A percentile compares a stretch with the other conserved stretches of the same genome.
These are phyloP conservation scores for Xerocomellus amylosporus DNA, from an alignment of 768 basidiomycete genomes.

Conservation along the genomic window DNA sequence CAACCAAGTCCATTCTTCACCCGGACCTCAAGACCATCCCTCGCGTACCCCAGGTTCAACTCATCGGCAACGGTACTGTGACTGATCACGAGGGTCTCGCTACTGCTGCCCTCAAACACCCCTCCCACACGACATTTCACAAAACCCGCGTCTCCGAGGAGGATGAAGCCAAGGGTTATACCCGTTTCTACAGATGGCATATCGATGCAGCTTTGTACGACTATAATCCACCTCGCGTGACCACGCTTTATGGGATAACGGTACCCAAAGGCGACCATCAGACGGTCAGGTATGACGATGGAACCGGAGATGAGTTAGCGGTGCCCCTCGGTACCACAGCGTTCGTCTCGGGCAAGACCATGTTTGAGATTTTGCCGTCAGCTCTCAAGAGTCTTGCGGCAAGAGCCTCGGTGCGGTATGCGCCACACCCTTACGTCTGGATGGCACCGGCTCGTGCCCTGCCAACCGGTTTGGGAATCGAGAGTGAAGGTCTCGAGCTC, in stretches of 20 bases:
- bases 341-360: conserved; percentile 75
- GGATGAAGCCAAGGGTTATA: conserved; percentile 73
- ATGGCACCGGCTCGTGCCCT: conserved; percentile 75
- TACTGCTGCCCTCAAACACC: conserved; percentile 79
- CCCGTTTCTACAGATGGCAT: conserved; percentile 92
- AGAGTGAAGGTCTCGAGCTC: conserved; percentile 72
- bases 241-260: conserved; percentile 75
- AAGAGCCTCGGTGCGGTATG: conserved; percentile 69
- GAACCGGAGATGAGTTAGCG: conserved; percentile 75
- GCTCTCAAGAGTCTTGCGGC: conserved; percentile 80
- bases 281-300: conserved; percentile 77
- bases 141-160: conserved; percentile 70
- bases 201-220: conserved; percentile 87
- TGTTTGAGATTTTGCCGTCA: conserved; percentile 75
- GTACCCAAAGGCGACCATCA: conserved; percentile 69
- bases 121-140: conserved; percentile 84
- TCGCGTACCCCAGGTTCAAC: conserved; percentile 83
- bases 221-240: conserved; percentile 75
- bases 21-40: conserved; percentile 92
- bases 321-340: conserved; percentile 89
- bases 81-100: conserved; percentile 79
- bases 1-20: conserved; percentile 78
- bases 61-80: conserved; percentile 85
- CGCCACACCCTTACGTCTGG: conserved; percentile 89
- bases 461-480: conserved; percentile 81